Conservation (phyloP, 2,329 filamentous ascomycete species). For the Aspergillus clavatus region DNA sequence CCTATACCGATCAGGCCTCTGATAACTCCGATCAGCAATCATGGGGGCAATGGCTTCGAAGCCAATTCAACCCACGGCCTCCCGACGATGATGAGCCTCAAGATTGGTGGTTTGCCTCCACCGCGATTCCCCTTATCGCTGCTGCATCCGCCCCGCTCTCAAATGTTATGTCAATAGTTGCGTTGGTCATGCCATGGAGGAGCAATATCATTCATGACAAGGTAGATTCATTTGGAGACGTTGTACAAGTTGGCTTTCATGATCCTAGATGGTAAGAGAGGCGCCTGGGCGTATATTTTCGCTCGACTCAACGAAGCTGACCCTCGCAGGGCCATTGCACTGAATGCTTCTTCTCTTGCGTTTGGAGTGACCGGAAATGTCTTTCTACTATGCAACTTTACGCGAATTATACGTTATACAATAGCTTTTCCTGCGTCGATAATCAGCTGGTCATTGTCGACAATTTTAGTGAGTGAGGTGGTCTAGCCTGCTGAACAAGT, state of each 20-base stretch:
- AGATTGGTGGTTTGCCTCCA: conserved; percentile 50
- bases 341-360: conserved; percentile 73
- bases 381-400: conserved; percentile 83
- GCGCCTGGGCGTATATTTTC: background rate
- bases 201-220: conserved; percentile 45
- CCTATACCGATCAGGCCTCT: background rate
- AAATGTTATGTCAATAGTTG: conserved; percentile 81
- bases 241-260: conserved; percentile 50
- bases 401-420: conserved; percentile 70
- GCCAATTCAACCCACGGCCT: conserved; percentile 32
- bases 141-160: conserved; percentile 81
- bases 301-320: conserved; percentile 3
- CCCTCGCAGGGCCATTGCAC: conserved; percentile 55
- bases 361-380: conserved; percentile 74
- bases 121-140: conserved; percentile 67
- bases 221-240: conserved; percentile 43
- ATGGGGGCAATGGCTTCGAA: conserved; percentile 9
- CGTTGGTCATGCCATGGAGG: conserved; percentile 76
- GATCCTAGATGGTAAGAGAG: conserved; percentile 65
- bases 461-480: conserved; percentile 52
- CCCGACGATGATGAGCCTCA: conserved; percentile 41
- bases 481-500: no score
- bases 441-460: conserved; percentile 66
- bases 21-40: background rate
- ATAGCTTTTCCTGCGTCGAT: conserved; percentile 82